Evolutionary conservation across 2,329 filamentous ascomycete genomes (phyloP), one percentile per base, ranked within the genome.

Genomic region (Colletotrichum destructivum): DNA sequence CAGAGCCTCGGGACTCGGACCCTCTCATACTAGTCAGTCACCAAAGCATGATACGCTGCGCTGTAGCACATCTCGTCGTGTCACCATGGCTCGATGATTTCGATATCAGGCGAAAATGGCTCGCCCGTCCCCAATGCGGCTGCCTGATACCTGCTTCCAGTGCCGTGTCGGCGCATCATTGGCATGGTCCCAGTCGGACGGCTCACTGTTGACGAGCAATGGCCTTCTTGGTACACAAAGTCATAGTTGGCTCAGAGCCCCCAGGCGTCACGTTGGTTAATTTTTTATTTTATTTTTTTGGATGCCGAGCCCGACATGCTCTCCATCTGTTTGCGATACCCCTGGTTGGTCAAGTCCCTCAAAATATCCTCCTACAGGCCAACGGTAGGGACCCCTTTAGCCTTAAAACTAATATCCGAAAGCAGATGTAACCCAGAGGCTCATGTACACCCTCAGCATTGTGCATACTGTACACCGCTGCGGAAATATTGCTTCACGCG

Each of bases 401-500:
- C 40, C 65, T 54, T 69, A 18, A n/a, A 31, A 38, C 23, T 46
- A 56, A 59, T 55, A 69, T 54, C 40, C 40, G 26, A 18, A 8
- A 38, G 44, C 23, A 59, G 54, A 67, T 62, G 63, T 23, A 62
- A 56, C 63, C 44, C 47, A 26, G 23, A 63, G 59, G 65, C 65
- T 55, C 26, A 59, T 69, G 59, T 54, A 54, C 31, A 49, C 56
- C 31, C 42, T 44, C 63, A 62, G 63, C 44, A 59, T 46, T 31
- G 47, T 63, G 52, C 52, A 69, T 63, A 26, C 26, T 26, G 26
- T 26, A 31, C 42, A 9, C 69, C 26, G 31, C 31, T 31, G 40
- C n/a, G 69, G 40, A 69, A 59, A 52, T 63, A 64, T 69, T 63
- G 69, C 69, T 60, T 62, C 54, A 49, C 44, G 59, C 69, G 38